A percentile compares a stretch with the other conserved stretches of the same genome.
phyloP scores from a whole-genome alignment of 768 basidiomycete species.

The Naganishia onofrii region DNA sequence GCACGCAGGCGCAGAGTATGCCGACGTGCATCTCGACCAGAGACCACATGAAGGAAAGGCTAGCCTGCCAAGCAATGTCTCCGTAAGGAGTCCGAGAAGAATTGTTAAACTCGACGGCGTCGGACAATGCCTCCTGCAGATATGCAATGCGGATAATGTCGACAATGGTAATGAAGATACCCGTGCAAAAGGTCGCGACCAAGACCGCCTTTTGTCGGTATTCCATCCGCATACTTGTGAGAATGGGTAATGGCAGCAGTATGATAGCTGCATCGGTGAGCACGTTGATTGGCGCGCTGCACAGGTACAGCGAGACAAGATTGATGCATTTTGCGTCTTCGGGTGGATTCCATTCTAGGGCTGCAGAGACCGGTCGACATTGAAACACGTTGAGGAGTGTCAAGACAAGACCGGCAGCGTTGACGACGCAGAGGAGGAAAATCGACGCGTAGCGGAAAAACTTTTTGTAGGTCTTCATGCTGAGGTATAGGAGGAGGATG shows the following conservation, averaged over 20 bases:
- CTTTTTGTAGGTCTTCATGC: constrained; percentile 41
- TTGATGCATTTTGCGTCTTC: constrained; percentile 39
- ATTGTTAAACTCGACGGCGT: constrained; percentile 2
- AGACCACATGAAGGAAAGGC: constrained; percentile 48
- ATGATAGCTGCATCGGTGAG: constrained; percentile 50
- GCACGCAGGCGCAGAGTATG: constrained; percentile 44
- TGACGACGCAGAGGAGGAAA: constrained; percentile 40
- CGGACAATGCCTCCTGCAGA: constrained; percentile 42
- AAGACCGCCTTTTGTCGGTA: constrained; percentile 45
- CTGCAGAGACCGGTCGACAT: constrained; percentile 45
- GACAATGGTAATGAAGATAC: constrained; percentile 48
- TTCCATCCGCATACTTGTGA: constrained; percentile 48
- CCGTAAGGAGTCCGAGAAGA: constrained; percentile 9
- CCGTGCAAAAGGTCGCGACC: constrained; percentile 47
- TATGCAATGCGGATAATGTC: constrained; percentile 49
- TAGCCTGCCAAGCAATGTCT: constrained; percentile 43
- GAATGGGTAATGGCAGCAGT: constrained; percentile 46
- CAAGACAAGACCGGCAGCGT: constrained; percentile 44
- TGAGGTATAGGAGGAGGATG: constrained; percentile 46
- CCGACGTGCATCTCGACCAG: constrained; percentile 47
- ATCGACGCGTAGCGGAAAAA: constrained; percentile 44
- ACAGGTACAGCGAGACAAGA: constrained; percentile 46
- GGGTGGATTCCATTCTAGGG: constrained; percentile 29
- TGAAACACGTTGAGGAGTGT: constrained; percentile 49
- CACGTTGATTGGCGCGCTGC: constrained; percentile 48